Base-by-base conservation (phyloP, 441 rosid species). In the Capsella rubella region DNA sequence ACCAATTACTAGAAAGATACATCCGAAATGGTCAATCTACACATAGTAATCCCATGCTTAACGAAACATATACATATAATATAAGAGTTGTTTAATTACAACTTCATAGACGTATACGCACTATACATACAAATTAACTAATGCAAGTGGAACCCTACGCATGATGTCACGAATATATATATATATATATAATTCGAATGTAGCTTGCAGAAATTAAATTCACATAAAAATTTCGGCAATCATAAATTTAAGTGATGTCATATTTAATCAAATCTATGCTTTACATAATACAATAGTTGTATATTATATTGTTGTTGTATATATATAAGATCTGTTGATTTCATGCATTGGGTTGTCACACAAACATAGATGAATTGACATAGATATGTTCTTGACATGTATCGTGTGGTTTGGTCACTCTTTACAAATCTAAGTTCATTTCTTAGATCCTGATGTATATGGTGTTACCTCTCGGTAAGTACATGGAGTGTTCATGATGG, bases 131-230 rank as follows among this genome's bases (percentile, higher is more conserved):
- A 53, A 53, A 54, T 42, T 8, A 57, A 56, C 40, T 50, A 52
- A 35, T 71, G 57, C 76, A 65, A 71, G 63, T 65, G 69, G 73
- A 68, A 58, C 59, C 61, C 45, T 49, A 39, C 56, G 65, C 37
- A 35, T 76, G 66, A 76, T 62, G 61, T 63, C 47, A 63, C 71
- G 35, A 56, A 37, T 35, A 37, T 39, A 51, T 21, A 21, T 21
- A 2, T 21, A 21, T 21, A 21, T 21, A 21, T 21, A 21, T 21
- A 50, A 50, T 51, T 65, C 45, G 58, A 32, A 31, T 43, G 67
- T 71, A n/a, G 63, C 80, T 77, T 77, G 76, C 58, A 56, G 27
- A 57, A 42, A 47, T 50, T 49, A 71, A 77, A 64, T 50, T 64
- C 68, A 64, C 64, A 0, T 9, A 18, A 28, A 42, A 51, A 3